Evolutionary conservation across 148 eudicot species (phyloP).

Genomic region (Arctostaphylos glauca): DNA sequence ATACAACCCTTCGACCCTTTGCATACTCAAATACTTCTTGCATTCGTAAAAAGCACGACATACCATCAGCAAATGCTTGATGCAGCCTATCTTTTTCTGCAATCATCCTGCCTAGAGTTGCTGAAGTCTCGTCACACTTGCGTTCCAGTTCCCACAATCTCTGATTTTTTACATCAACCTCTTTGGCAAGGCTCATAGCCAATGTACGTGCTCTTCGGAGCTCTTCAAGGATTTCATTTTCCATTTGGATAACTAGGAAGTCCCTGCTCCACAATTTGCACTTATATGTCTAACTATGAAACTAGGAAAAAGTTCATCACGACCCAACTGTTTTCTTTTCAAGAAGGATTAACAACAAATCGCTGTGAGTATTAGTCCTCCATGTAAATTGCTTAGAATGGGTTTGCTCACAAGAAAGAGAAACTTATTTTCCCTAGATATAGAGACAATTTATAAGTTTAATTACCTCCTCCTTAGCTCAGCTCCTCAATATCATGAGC

Average conservation of each 20-base stretch:
- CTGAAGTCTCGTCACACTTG: constrained; percentile 21
- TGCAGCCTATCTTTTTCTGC: constrained; percentile 37
- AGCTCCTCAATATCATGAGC: background rate
- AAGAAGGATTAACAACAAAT: background rate
- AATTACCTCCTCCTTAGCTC: background rate
- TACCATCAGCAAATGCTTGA: constrained; percentile 32
- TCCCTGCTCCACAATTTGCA: background rate
- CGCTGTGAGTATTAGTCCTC: background rate
- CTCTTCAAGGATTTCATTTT: constrained; percentile 21
- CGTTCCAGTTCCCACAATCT: constrained; percentile 32
- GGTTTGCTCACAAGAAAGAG: background rate
- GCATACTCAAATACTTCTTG: background rate
- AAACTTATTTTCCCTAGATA: background rate
- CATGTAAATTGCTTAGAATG: too few species aligned
- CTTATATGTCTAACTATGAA: background rate
- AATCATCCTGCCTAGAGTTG: constrained; percentile 27
- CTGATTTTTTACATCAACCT: constrained; percentile 32
- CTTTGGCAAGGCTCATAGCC: constrained; percentile 32
- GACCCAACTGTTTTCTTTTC: background rate
- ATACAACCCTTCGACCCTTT: background rate
- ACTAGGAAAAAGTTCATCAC: background rate
- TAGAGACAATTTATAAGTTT: background rate
- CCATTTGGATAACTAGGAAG: constrained; percentile 12
- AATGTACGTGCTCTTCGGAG: constrained; percentile 23
- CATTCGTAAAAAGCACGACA: background rate